Base-by-base conservation (phyloP, 2,329 filamentous ascomycete species). In the Pseudocercospora vitis region DNA sequence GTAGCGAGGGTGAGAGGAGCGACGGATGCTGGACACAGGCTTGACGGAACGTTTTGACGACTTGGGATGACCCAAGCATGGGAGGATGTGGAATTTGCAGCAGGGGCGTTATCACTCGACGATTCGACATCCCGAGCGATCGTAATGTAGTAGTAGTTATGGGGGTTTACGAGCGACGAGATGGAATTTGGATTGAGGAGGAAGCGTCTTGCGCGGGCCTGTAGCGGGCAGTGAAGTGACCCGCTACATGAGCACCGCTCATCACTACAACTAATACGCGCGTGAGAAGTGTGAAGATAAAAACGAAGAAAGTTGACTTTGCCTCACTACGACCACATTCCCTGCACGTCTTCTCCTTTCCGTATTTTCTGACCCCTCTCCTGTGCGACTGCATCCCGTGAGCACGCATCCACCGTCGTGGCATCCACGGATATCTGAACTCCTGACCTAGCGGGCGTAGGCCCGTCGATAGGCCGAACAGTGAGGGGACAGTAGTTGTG, bases 271-370 rank as follows among this genome's bases (percentile, higher is more conserved):
- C 24, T 45, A 26, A 29, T 45, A 29, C 23, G 40, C 14, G 24
- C 29, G 23, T n/a, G 16, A 42, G 35, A 21, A 55, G 39, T 45
- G 37, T 54, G 52, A 46, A 45, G 32, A 50, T 37, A 39, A 24
- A 40, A 24, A n/a, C n/a, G 37, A 32, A 4, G 32, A 50, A 54
- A 18, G 5, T 37, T 14, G 19, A 21, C 16, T 42, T 19, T 23
- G 37, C 39, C 37, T 35, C 11, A 35, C 12, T n/a, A 37, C 11
- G 19, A 16, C n/a, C n/a, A n/a, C n/a, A n/a, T n/a, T n/a, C n/a
- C n/a, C n/a, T n/a, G n/a, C n/a, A 2, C 12, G 40, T 11, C 26
- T 9, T 45, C 40, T 16, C 4, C 32, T 44, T 44, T 44, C 39
- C 14, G 8, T 44, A 23, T 21, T 26, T 44, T n/a, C n/a, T n/a